These are phyloP conservation scores for Capronia epimyces DNA, from an alignment of 2,329 filamentous ascomycete genomes.

Conservation along the genomic window DNA sequence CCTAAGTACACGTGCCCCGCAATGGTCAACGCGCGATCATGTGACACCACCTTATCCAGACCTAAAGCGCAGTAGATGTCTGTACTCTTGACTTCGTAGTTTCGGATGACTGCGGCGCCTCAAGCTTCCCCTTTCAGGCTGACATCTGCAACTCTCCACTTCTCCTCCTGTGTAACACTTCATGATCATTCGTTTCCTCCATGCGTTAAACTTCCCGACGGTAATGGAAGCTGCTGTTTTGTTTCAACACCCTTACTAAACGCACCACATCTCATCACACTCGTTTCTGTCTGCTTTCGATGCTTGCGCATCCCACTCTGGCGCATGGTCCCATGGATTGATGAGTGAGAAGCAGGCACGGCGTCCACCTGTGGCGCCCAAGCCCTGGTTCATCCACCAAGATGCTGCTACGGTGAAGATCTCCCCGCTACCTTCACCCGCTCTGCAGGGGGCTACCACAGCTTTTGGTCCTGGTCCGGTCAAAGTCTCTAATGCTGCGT, in stretches of 20 bases:
- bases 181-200: background rate
- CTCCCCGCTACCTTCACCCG: slow-evolving; percentile 20
- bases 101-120: background rate
- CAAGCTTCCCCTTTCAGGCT: background rate
- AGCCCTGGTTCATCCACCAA: slow-evolving; percentile 25
- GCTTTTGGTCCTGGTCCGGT: slow-evolving; percentile 22
- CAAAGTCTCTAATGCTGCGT: slow-evolving; percentile 9
- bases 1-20: no score
- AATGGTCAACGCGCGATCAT: background rate
- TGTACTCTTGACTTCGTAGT: background rate
- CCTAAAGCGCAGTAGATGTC: no score
- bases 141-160: background rate
- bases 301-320: slow-evolving; percentile 16
- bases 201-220: background rate
- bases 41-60: background rate
- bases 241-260: slow-evolving; percentile 15
- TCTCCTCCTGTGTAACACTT: background rate
- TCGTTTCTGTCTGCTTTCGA: slow-evolving; percentile 11
- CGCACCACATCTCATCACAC: background rate
- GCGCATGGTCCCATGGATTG: slow-evolving; percentile 23
- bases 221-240: slow-evolving; percentile 2
- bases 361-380: slow-evolving; percentile 29
- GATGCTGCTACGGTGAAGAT: slow-evolving; percentile 13
- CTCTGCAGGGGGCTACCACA: slow-evolving; percentile 24
- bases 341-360: slow-evolving; percentile 27